Conservation (phyloP, 495 filamentous ascomycete genomes). For the Tuber indicum region DNA sequence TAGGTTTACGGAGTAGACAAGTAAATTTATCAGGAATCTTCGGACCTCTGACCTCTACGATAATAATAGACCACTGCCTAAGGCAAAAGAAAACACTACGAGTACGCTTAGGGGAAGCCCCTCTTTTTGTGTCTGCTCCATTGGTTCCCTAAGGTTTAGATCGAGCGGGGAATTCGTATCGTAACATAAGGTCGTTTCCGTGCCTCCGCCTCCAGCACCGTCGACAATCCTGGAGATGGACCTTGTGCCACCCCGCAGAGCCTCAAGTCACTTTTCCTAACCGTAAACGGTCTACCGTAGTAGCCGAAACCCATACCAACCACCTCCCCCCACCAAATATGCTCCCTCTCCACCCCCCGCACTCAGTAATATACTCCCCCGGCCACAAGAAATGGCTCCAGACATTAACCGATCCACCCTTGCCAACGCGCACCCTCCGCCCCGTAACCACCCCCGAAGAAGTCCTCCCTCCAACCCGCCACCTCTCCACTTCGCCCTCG, state of each 20-base stretch:
- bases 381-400: slow-evolving; percentile 25
- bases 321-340: slow-evolving; percentile 8
- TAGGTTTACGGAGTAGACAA: no score
- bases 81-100: no score
- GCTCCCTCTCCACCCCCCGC: slow-evolving; percentile 16
- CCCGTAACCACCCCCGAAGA: slow-evolving; percentile 8
- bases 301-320: neutral
- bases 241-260: neutral
- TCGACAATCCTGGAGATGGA: neutral
- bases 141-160: no score
- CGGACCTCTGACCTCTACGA: no score
- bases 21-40: no score
- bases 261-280: neutral
- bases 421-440: slow-evolving; percentile 4
- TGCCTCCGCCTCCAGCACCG: neutral
- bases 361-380: slow-evolving; percentile 20
- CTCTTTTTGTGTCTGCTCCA: no score
- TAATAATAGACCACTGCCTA: neutral
- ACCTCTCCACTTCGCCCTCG: neutral
- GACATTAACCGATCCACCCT: slow-evolving; percentile 13
- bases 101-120: no score
- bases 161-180: neutral
- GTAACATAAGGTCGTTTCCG: neutral
- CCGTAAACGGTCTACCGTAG: neutral
- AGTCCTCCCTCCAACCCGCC: slow-evolving; percentile 3